These are phyloP conservation scores for Xylariales sp. DNA, from an alignment of 2,329 filamentous ascomycete species.

Conservation along the genomic window DNA sequence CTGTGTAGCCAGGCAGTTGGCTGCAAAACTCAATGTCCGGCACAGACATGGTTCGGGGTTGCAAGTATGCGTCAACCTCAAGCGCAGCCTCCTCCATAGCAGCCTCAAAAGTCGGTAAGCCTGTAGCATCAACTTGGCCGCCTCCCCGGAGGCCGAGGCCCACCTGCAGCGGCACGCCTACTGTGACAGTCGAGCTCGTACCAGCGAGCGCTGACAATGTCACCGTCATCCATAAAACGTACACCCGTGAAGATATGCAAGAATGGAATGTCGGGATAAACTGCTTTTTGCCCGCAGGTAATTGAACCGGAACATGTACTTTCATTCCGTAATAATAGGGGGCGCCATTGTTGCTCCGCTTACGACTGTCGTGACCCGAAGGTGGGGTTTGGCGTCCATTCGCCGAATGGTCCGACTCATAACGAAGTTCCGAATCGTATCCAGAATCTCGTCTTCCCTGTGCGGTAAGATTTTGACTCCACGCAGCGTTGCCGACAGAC, in stretches of 20 bases:
- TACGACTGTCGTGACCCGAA: constrained; percentile 9
- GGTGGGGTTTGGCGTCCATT: constrained; percentile 12
- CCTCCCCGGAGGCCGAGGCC: constrained; percentile 53
- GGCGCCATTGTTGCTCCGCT: constrained; percentile 34
- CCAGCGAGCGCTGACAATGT: constrained; percentile 48
- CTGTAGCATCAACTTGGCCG: constrained; percentile 42
- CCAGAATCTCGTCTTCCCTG: constrained; percentile 63
- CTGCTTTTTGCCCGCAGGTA: constrained; percentile 60
- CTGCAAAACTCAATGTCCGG: constrained; percentile 49
- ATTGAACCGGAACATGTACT: constrained; percentile 60
- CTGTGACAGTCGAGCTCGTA: constrained; percentile 56
- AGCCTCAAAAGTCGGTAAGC: constrained; percentile 61
- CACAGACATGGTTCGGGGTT: constrained; percentile 54
- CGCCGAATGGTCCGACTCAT: constrained; percentile 50
- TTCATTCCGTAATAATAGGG: constrained; percentile 56
- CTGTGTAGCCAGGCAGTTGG: constrained; percentile 53
- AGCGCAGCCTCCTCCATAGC: constrained; percentile 52
- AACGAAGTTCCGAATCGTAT: constrained; percentile 53
- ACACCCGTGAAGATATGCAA: constrained; percentile 67
- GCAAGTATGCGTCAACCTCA: constrained; percentile 57
- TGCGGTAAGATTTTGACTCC: constrained; percentile 54
- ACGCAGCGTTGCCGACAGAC: constrained; percentile 52
- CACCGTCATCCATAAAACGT: constrained; percentile 61
- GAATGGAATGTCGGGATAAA: constrained; percentile 69
- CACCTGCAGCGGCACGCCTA: constrained; percentile 64